Percentiles rank a stretch among this genome's conserved stretches.
Conservation (phyloP, 257 asterid species). For the Schizonepeta tenuifolia region DNA sequence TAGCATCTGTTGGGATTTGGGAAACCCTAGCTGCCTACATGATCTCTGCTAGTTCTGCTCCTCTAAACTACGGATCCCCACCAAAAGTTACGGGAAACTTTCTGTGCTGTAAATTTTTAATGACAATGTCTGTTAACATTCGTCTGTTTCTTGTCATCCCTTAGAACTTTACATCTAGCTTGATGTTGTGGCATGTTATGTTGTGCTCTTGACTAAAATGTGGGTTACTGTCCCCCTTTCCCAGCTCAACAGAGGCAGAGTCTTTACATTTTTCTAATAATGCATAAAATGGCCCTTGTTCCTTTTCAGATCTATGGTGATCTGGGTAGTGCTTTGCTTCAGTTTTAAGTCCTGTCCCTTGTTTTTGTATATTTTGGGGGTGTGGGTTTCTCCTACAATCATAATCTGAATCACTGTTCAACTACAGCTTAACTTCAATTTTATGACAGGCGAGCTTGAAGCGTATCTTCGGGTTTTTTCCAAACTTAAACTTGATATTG, state of each 20-base stretch:
- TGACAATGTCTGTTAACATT: neutral
- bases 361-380: slow-evolving; percentile 20
- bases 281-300: slow-evolving; percentile 19
- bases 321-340: slow-evolving; percentile 18
- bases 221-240: neutral
- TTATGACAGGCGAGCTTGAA: slow-evolving; percentile 76
- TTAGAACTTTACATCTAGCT: neutral
- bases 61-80: neutral
- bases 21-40: neutral
- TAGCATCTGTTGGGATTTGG: no score
- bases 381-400: slow-evolving; percentile 9
- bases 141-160: neutral
- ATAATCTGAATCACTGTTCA: neutral
- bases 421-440: slow-evolving; percentile 19
- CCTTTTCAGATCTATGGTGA: slow-evolving; percentile 7
- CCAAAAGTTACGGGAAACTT: neutral
- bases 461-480: slow-evolving; percentile 66
- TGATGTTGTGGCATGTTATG: neutral
- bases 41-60: slow-evolving; percentile 9
- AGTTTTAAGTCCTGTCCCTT: slow-evolving; percentile 3
- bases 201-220: no score
- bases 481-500: slow-evolving; percentile 76
- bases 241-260: neutral
- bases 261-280: slow-evolving; percentile 2
- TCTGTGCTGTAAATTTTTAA: neutral